Evolutionary conservation across 345 rosid species (phyloP).

Genomic region (Eucalyptus polybractea): DNA sequence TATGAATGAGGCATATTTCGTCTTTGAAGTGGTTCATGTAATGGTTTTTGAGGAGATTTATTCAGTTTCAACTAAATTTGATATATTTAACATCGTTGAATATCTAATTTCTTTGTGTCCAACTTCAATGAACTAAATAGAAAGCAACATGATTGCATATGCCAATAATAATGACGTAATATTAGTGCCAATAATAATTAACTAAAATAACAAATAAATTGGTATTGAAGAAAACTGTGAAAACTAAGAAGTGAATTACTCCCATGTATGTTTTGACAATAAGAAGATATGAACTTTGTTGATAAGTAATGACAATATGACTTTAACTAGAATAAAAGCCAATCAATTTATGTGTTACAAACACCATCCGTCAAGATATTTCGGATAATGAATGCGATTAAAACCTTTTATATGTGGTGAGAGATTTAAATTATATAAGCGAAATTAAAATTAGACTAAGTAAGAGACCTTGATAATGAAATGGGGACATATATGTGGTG

Average conservation of each 20-base stretch:
- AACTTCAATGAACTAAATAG: too few species aligned
- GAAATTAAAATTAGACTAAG: neutral
- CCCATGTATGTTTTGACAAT: neutral
- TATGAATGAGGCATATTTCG: too few species aligned
- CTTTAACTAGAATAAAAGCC: neutral
- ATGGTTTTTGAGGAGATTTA: too few species aligned
- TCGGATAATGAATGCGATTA: too few species aligned
- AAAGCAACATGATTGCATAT: too few species aligned
- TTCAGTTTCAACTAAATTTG: too few species aligned
- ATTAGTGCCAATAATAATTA: neutral
- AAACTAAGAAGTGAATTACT: neutral
- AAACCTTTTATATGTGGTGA: neutral
- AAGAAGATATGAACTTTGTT: neutral
- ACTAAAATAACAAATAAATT: too few species aligned
- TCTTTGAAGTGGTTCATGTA: too few species aligned
- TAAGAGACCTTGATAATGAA: neutral
- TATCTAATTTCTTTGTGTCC: too few species aligned
- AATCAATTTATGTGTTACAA: neutral
- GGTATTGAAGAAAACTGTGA: neutral
- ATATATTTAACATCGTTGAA: too few species aligned
- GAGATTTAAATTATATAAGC: neutral
- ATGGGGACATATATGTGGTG: neutral
- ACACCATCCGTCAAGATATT: neutral
- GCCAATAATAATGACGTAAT: neutral
- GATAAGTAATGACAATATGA: too few species aligned